Evolutionary conservation across 495 filamentous ascomycete genomes (phyloP), one percentile per base, ranked within the genome.

Genomic region (Lineolata rhizophorae): DNA sequence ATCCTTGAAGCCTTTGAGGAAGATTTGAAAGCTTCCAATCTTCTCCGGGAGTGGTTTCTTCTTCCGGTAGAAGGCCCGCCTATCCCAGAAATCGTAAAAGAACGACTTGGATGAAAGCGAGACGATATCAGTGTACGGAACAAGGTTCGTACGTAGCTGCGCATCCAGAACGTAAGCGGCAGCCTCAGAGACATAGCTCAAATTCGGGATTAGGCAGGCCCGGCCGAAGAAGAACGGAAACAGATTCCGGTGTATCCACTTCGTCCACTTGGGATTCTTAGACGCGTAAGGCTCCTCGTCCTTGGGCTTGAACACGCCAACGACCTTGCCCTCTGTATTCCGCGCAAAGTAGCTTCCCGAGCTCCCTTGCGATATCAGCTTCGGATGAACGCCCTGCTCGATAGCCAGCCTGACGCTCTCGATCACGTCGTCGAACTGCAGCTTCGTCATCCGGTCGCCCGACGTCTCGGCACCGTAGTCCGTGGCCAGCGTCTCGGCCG

Each of bases 151-250:
- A 32, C 72, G 76, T 21, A 99, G 60, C 40, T 85, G 77, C 35
- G 70, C 70, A 55, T 99, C 87, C 27, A 99, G 67, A 2, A 91
- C 76, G 50, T 93, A 99, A 25, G 87, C 85, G 9, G 87, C 87
- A 12, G 87, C 87, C 59, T 99, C 87, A 36, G 84, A 94, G 43
- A 99, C 80, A 50, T 99, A 99, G 30, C 83, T 93, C n/a, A 99
- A 62, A 49, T 99, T 99, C 25, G 87, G 87, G 52, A 99, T 99
- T 34, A 99, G 66, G 47, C 87, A 95, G 29, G 83, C 82, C 40
- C 87, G 62, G 6, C 87, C 87, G 42, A 99, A 99, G 54, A 77
- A 93, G 55, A 84, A 99, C 17, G 87, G 87, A 47, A 99, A 94
- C 44, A 99, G 48, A 50, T 55, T 57, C 17, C 54, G 50, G 40